Conservation (phyloP, 768 basidiomycete species). For the Amanita polypyramis region DNA sequence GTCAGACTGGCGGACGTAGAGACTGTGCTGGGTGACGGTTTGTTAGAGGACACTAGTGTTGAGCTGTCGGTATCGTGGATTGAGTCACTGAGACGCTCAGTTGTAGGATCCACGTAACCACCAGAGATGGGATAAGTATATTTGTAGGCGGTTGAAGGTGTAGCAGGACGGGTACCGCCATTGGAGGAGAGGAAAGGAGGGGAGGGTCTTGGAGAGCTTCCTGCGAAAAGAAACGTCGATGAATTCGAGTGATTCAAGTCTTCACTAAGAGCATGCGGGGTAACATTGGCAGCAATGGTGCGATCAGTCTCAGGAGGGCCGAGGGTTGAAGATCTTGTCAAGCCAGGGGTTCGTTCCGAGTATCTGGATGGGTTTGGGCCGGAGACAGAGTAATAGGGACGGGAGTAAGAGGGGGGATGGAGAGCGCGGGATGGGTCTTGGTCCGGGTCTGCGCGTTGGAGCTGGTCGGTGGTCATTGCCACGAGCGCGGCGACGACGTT, state of each 20-base stretch:
- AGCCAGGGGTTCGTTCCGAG: slow-evolving; percentile 43
- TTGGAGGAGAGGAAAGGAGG: slow-evolving; percentile 19
- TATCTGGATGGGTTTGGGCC: slow-evolving; percentile 25
- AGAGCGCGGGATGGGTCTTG: slow-evolving; percentile 10
- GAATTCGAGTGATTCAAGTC: slow-evolving; percentile 51
- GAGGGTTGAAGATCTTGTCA: slow-evolving; percentile 57
- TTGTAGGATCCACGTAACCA: slow-evolving; percentile 38
- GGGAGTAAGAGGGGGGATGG: slow-evolving; percentile 13
- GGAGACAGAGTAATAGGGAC: slow-evolving; percentile 26
- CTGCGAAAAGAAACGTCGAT: slow-evolving; percentile 18
- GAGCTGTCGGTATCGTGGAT: slow-evolving; percentile 49
- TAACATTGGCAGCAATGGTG: slow-evolving; percentile 26
- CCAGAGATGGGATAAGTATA: slow-evolving; percentile 42
- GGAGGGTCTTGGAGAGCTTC: slow-evolving; percentile 14
- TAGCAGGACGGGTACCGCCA: slow-evolving; percentile 36
- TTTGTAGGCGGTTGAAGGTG: slow-evolving; percentile 39
- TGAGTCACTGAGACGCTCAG: slow-evolving; percentile 32
- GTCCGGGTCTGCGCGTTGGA: slow-evolving; percentile 18
- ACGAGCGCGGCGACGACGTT: too few relatives aligned
- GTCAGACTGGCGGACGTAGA: slow-evolving; percentile 46
- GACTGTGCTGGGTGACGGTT: slow-evolving; percentile 38
- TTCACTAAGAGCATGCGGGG: slow-evolving; percentile 53
- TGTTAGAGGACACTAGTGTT: slow-evolving; percentile 24
- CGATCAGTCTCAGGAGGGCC: slow-evolving; percentile 45
- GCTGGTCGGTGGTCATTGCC: slow-evolving; percentile 1